These are phyloP conservation scores for Phoma herbarum DNA, from an alignment of 2,329 filamentous ascomycete species.

Conservation along the genomic window DNA sequence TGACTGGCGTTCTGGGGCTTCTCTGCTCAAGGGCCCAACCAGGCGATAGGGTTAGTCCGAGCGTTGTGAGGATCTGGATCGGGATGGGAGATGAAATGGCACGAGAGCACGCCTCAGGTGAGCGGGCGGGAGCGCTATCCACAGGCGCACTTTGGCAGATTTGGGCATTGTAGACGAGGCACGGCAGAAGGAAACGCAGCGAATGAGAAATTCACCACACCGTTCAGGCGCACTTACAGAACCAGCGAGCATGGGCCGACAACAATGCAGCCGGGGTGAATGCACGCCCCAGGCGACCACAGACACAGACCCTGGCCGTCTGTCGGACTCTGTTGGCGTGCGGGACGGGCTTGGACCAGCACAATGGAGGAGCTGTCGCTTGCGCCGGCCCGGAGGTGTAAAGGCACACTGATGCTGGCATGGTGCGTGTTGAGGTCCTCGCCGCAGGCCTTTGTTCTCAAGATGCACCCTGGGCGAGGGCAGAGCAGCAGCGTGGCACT, in stretches of 20 bases:
- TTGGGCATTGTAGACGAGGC: slow-evolving; percentile 51
- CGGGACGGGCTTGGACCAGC: slow-evolving; percentile 53
- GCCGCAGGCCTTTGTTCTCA: slow-evolving; percentile 11
- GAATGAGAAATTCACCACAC: slow-evolving; percentile 51
- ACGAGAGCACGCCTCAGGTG: slow-evolving; percentile 50
- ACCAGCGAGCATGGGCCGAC: slow-evolving; percentile 44
- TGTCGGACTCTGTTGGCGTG: slow-evolving; percentile 49
- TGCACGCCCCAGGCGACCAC: slow-evolving; percentile 39
- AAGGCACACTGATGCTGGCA: slow-evolving; percentile 29
- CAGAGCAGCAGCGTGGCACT: slow-evolving; percentile 14
- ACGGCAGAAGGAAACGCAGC: slow-evolving; percentile 50
- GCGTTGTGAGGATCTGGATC: slow-evolving; percentile 54
- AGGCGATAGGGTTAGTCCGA: slow-evolving; percentile 54
- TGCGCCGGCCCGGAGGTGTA: slow-evolving; percentile 45
- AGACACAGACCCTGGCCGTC: slow-evolving; percentile 47
- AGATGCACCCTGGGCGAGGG: slow-evolving; percentile 2
- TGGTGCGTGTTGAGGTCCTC: slow-evolving; percentile 8
- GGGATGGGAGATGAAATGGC: slow-evolving; percentile 46
- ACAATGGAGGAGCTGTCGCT: slow-evolving; percentile 48
- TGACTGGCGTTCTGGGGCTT: slow-evolving; percentile 52
- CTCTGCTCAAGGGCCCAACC: slow-evolving; percentile 47
- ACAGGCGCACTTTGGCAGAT: slow-evolving; percentile 49
- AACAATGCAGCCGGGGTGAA: slow-evolving; percentile 45
- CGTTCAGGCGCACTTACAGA: slow-evolving; percentile 47
- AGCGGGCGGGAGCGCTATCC: slow-evolving; percentile 49